Base-by-base conservation (phyloP, 306 rosid genomes). In the Cotoneaster glaucophyllus region DNA sequence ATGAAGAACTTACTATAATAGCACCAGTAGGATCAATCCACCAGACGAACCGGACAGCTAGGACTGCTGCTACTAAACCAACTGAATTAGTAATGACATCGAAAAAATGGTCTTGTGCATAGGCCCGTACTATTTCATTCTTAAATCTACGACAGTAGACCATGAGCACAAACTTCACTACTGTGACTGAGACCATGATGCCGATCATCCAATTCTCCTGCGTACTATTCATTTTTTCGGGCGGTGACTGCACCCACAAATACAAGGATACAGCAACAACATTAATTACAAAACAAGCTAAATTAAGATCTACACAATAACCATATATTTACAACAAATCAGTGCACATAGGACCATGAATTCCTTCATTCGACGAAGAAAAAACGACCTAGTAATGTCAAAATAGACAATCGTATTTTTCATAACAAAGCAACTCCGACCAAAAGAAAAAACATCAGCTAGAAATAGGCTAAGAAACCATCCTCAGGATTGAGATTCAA, bases 11-110 rank as follows among this genome's bases (percentile, higher is more conserved):
- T 74, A 89, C 97, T 25, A 92, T 15, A 71, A 92, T 89, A 78
- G 96, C 97, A 79, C 97, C 97, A 21, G 77, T 4, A 59, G 97
- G 96, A 80, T 92, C 97, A 78, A 90, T 84, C 97, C 96, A 90
- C 93, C 93, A 90, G 58, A 4, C 0, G 75, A 64, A 85, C 73
- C 79, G 86, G 84, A 76, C 83, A 62, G 97, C 93, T 19, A 92
- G 84, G 18, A 88, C 86, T 31, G 97, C 97, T 74, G 97, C 96
- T 68, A 86, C 90, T 77, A 90, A 80, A 41, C 97, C 97, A 19
- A 92, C 88, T 0, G 96, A 88, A 83, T 92, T 92, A 25, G 96
- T 90, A 69, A 90, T 9, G 37, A 92, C 97, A 66, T 92, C 96
- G 8, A 92, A 92, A 0, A 90, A 32, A 82, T 90, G 97, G 67